These are phyloP conservation scores for Russula compacta DNA, from an alignment of 768 basidiomycete genomes.

Conservation along the genomic window DNA sequence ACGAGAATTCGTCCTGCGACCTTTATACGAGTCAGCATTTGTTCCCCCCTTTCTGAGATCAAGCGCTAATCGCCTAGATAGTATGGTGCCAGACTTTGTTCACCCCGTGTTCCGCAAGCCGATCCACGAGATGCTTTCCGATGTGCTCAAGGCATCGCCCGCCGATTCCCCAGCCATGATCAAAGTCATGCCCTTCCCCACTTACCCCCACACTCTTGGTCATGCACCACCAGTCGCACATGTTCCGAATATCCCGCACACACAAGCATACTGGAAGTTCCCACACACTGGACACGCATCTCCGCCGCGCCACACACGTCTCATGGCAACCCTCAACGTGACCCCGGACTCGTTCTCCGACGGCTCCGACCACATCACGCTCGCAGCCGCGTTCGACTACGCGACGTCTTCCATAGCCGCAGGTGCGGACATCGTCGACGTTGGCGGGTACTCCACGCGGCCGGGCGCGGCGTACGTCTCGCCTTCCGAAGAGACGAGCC, in stretches of 20 bases:
- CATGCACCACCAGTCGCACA: slow-evolving; percentile 16
- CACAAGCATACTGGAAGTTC: slow-evolving; percentile 44
- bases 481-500: slow-evolving; percentile 54
- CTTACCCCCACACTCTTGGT: slow-evolving; percentile 32
- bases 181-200: slow-evolving; percentile 70
- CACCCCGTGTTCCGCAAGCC: slow-evolving; percentile 52
- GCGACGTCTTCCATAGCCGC: slow-evolving; percentile 37
- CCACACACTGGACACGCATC: slow-evolving; percentile 23
- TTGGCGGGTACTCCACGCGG: slow-evolving; percentile 91
- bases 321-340: slow-evolving; percentile 90
- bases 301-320: slow-evolving; percentile 37
- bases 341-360: slow-evolving; percentile 98
- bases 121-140: slow-evolving; percentile 38
- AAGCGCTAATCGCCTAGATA: slow-evolving; percentile 25
- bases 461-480: slow-evolving; percentile 66
- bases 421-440: slow-evolving; percentile 76
- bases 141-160: slow-evolving; percentile 29
- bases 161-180: slow-evolving; percentile 41
- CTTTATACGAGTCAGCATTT: slow-evolving; percentile 69
- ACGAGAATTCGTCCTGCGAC: slow-evolving; percentile 87
- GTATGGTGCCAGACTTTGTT: slow-evolving; percentile 68
- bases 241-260: slow-evolving; percentile 24
- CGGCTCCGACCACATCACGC: slow-evolving; percentile 49
- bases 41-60: background rate
- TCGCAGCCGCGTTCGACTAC: slow-evolving; percentile 48